Base-by-base conservation (phyloP, 106 monocot species). In the Phalaenopsis equestris region DNA sequence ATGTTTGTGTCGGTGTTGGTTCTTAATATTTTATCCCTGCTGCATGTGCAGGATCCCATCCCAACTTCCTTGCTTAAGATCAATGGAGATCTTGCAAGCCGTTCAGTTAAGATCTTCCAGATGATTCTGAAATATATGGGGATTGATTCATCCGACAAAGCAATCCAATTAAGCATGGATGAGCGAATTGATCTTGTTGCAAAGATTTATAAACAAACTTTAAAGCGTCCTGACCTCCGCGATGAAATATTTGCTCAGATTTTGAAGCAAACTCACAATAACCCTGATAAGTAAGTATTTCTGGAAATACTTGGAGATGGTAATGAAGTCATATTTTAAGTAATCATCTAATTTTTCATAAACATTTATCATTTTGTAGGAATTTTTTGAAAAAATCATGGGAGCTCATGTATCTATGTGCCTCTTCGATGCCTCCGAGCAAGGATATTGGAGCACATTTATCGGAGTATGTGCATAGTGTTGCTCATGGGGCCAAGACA, bases 391-490 rank as follows among this genome's bases (percentile, higher is more conserved):
- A 89, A 76, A 92, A 87, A 77, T 87, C 95, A 79, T 99, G 99
- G 99, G 99, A 99, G 77, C 89, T 99, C 39, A 95, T 99, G 93
- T 89, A 91, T 86, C 56, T 95, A 42, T 99, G 95, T 90, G 89
- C 93, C 55, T 94, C 95, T 57, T 93, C 92, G 56, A 93, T 93
- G 93, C 95, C 99, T 72, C 99, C 99, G 21, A 99, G 86, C 78
- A 95, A 99, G 90, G 95, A 95, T 65, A 85, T 99, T 75, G 91
- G 88, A 16, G 91, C 89, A 82, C 93, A 99, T 79, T 86, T 99
- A 75, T 95, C 99, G 41, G 95, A 99, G 72, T 99, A 99, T 87
- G 81, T 99, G 65, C 99, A 99, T 78, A 84, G 76, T 78, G 82
- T 91, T 41, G 91, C 99, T 80, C 91, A 99, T 88, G 91, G 88